Evolutionary conservation across 306 rosid species (phyloP).

Genomic region (Heteromeles arbutifolia): DNA sequence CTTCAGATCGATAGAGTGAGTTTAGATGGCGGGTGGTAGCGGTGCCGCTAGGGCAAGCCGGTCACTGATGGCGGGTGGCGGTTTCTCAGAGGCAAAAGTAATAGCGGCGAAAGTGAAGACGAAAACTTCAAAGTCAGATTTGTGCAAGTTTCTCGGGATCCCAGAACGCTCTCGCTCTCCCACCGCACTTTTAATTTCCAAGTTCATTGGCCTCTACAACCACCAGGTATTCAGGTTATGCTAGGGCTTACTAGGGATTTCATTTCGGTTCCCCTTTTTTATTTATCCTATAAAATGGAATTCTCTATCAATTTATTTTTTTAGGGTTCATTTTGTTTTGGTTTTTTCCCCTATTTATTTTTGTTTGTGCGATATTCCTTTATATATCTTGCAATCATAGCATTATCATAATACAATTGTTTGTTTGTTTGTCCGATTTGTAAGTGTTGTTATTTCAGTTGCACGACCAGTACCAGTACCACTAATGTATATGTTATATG

Average conservation of each 20-base stretch:
- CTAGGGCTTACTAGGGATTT: neutral
- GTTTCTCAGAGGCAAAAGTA: slow-evolving; percentile 2
- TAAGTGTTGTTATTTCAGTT: too few relatives aligned
- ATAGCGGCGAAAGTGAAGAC: slow-evolving; percentile 7
- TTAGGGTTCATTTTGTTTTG: too few relatives aligned
- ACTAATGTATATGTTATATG: slow-evolving; percentile 17
- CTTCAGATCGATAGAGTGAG: too few relatives aligned
- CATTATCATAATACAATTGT: too few relatives aligned
- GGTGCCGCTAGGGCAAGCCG: neutral
- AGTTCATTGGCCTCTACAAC: slow-evolving; percentile 53
- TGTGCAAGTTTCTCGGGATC: slow-evolving; percentile 45
- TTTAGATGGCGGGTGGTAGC: slow-evolving; percentile 1
- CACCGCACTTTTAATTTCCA: slow-evolving; percentile 34
- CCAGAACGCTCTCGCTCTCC: slow-evolving; percentile 41
- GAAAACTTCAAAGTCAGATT: slow-evolving; percentile 22
- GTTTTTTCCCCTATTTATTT: too few relatives aligned
- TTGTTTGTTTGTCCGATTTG: too few relatives aligned
- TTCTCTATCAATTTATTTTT: too few relatives aligned
- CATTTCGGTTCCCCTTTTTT: neutral
- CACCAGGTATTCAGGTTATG: slow-evolving; percentile 21
- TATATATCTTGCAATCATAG: too few relatives aligned
- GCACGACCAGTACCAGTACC: slow-evolving; percentile 22
- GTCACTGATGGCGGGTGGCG: slow-evolving; percentile 1
- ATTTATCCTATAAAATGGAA: neutral
- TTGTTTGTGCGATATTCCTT: too few relatives aligned